These are phyloP conservation scores for Chloranthus sessilifolius DNA, from an alignment of 164 flowering plant genomes.

Conservation along the genomic window DNA sequence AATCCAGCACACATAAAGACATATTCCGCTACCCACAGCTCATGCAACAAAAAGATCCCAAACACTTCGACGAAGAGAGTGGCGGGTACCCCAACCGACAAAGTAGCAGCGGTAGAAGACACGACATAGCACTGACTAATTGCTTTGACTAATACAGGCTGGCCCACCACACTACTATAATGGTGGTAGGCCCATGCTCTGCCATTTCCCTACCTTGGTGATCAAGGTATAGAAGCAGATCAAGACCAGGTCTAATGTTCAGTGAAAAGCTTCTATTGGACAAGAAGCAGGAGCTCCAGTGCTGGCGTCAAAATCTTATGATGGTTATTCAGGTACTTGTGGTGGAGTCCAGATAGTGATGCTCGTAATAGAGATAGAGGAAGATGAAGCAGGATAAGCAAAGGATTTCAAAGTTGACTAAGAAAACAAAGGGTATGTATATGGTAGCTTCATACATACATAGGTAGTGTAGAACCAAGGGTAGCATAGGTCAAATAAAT, in stretches of 20 bases:
- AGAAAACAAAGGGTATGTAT: not conserved
- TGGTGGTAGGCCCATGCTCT: no score
- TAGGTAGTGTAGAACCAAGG: not conserved
- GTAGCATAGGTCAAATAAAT: not conserved
- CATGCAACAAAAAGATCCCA: no score
- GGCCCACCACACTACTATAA: no score
- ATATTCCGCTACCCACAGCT: no score
- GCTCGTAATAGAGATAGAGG: slow-evolving; percentile 1
- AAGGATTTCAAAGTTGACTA: slow-evolving; percentile 1
- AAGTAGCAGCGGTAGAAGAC: no score
- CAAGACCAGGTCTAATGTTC: not conserved
- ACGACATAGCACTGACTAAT: no score
- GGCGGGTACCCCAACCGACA: no score
- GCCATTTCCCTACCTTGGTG: slow-evolving; percentile 1
- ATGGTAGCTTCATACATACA: slow-evolving; percentile 1
- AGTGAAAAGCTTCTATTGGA: not conserved
- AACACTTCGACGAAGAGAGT: no score
- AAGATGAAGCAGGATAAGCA: slow-evolving; percentile 1
- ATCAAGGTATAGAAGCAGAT: not conserved
- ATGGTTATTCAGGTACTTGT: slow-evolving; percentile 1
- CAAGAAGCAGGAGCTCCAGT: not conserved
- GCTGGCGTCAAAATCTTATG: not conserved
- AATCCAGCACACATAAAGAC: no score
- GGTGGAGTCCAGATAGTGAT: not conserved
- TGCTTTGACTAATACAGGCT: no score